Conservation (phyloP, 2,329 filamentous ascomycete species). For the Paecilomyces fulvus region DNA sequence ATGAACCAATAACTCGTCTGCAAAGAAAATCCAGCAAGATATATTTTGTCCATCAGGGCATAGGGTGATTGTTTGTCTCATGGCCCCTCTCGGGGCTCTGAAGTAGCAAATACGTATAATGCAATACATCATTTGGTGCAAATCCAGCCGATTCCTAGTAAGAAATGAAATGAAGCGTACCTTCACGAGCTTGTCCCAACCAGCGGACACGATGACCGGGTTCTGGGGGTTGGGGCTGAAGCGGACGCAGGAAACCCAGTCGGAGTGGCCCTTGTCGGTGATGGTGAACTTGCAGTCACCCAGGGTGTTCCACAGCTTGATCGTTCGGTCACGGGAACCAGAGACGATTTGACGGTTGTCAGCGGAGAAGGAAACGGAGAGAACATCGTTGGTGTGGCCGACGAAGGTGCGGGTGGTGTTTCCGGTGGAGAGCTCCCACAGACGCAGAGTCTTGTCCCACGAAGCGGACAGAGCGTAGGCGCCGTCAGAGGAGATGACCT, state of each 20-base stretch:
- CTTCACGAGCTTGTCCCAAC: conserved; percentile 99
- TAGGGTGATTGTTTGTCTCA: conserved; percentile 95
- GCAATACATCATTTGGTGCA: conserved; percentile 79
- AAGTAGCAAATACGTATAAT: conserved; percentile 99
- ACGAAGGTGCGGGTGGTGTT: conserved; percentile 97
- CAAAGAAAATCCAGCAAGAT: background rate
- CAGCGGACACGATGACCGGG: conserved; percentile 96
- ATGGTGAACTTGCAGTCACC: conserved; percentile 99
- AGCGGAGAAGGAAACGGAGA: conserved; percentile 99
- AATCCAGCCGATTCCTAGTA: conserved; percentile 8
- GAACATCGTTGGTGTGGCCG: conserved; percentile 98
- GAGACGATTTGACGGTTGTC: conserved; percentile 99
- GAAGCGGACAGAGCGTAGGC: conserved; percentile 98
- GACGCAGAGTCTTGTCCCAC: conserved; percentile 99
- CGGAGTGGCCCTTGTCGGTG: conserved; percentile 99
- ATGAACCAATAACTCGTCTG: background rate
- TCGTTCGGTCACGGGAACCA: conserved; percentile 93
- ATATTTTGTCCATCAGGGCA: conserved; percentile 31
- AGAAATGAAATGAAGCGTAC: conserved; percentile 49
- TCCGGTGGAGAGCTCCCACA: conserved; percentile 97
- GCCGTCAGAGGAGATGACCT: conserved; percentile 99
- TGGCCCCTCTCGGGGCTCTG: conserved; percentile 79
- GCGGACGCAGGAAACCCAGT: conserved; percentile 99
- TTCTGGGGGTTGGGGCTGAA: conserved; percentile 99
- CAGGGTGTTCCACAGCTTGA: conserved; percentile 99